Base-by-base conservation (phyloP, 2,329 filamentous ascomycete genomes). In the Phialemoniopsis sp. region DNA sequence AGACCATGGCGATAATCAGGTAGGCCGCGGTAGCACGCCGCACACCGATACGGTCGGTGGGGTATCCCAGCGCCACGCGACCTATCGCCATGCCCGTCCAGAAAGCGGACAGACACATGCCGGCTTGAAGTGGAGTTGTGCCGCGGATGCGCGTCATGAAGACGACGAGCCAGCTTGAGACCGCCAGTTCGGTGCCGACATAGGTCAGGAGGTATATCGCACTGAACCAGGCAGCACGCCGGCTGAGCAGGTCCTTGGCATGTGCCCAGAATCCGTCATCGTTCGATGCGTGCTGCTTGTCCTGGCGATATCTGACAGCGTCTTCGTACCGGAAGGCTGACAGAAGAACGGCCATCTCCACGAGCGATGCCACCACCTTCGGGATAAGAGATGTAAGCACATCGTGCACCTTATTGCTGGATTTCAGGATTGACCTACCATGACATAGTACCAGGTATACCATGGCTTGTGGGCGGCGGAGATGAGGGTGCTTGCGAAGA, bases 1-100 rank as follows among this genome's bases (percentile, higher is more conserved):
- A 68, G 0, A 56, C 78, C 54, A 88, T 80, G 3, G 78, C 72
- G 13, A 80, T 54, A 5, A 75, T 62, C 3, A 90, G 72, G 59
- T 91, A 93, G 17, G 72, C 63, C 13, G 29, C 14, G 6, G 21
- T 26, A 10, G 21, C 21, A 10, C 21, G 21, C 21, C 54, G 40
- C 2, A 59, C 47, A 4, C 59, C 58, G 3, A 62, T 38, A 29
- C 33, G 50, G 14, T 62, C 56, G 0, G 60, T 63, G 7, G 60
- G 47, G 14, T 43, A 29, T 2, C 61, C 59, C 6, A 66, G 50
- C 1, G 46, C 32, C 5, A 63, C 37, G 41, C 68, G 50, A 1
- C 68, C 68, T 6, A 58, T 39, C 1, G 64, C 62, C 62, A 69
- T 68, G 13, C 67, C 67, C 14, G 58, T 51, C 61, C 67, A 70